Evolutionary conservation across 306 rosid genomes (phyloP).

Genomic region (Pyrus bretschneideri): DNA sequence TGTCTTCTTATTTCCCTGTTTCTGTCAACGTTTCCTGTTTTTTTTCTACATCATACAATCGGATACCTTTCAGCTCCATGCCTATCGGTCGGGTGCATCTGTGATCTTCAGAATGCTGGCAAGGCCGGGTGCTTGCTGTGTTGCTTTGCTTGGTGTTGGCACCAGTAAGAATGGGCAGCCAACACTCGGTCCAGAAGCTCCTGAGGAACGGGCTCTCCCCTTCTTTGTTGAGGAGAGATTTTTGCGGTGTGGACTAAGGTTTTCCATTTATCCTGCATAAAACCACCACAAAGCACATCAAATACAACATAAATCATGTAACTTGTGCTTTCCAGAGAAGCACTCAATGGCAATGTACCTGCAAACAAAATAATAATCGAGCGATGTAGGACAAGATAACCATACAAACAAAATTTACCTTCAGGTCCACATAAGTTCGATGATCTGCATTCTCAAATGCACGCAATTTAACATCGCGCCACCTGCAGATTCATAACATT

Average conservation of each 20-base stretch:
- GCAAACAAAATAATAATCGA: background rate
- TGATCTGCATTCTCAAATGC: conserved; percentile 87
- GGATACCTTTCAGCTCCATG: conserved; percentile 29
- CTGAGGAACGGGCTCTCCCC: conserved; percentile 94
- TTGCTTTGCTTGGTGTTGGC: conserved; percentile 66
- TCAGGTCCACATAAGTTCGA: conserved; percentile 91
- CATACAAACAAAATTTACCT: conserved; percentile 40
- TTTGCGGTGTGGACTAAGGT: conserved; percentile 89
- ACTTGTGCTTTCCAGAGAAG: background rate
- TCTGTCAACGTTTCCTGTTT: conserved; percentile 33
- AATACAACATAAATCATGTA: background rate
- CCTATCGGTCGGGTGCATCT: conserved; percentile 35
- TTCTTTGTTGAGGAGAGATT: conserved; percentile 85
- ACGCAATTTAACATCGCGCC: conserved; percentile 92
- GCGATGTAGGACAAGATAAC: background rate
- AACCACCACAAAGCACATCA: conserved; percentile 1
- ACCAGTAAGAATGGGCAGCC: conserved; percentile 84
- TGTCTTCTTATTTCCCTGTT: conserved; percentile 31
- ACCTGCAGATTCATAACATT: conserved; percentile 40
- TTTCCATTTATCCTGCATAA: conserved; percentile 85
- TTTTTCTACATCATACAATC: conserved; percentile 39
- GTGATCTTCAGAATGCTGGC: conserved; percentile 35
- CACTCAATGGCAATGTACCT: background rate
- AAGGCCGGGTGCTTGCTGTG: conserved; percentile 44
- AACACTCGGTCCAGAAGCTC: conserved; percentile 77